These are phyloP conservation scores for Geosmithia morbida DNA, from an alignment of 2,329 filamentous ascomycete genomes.

Conservation along the genomic window DNA sequence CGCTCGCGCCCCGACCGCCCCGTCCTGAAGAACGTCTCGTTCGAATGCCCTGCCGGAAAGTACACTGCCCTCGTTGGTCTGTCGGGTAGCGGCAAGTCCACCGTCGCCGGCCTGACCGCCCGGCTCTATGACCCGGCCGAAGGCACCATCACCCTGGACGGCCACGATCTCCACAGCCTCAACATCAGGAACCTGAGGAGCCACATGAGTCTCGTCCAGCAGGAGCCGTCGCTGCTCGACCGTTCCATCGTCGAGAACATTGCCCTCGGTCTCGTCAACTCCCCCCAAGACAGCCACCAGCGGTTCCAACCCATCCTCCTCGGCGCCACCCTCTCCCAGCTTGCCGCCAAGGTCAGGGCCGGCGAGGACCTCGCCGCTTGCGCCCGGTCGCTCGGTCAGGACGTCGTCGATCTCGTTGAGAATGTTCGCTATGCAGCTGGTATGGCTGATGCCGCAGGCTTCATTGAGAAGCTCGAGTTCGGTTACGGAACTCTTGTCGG, in stretches of 20 bases:
- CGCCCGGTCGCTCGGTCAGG: slow-evolving; percentile 25
- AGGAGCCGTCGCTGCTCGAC: slow-evolving; percentile 28
- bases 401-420: slow-evolving; percentile 33
- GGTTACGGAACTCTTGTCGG: slow-evolving; percentile 40
- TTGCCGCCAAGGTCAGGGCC: slow-evolving; percentile 35
- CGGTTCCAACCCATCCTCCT: slow-evolving; percentile 30
- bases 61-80: slow-evolving; percentile 43
- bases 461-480: slow-evolving; percentile 37
- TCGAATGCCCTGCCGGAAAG: slow-evolving; percentile 32
- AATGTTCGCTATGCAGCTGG: slow-evolving; percentile 34
- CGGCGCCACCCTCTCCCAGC: slow-evolving; percentile 28
- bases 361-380: slow-evolving; percentile 31
- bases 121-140: slow-evolving; percentile 41
- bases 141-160: slow-evolving; percentile 32
- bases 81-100: slow-evolving; percentile 44
- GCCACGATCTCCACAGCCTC: slow-evolving; percentile 27
- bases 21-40: slow-evolving; percentile 26
- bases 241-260: slow-evolving; percentile 36
- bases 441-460: slow-evolving; percentile 43
- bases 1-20: slow-evolving; percentile 23
- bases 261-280: slow-evolving; percentile 31
- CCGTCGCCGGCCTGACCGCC: slow-evolving; percentile 36
- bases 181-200: slow-evolving; percentile 29
- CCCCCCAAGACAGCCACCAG: slow-evolving; percentile 20
- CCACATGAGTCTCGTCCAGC: slow-evolving; percentile 27